These are phyloP conservation scores for Bathelium albidoporum DNA, from an alignment of 495 filamentous ascomycete genomes.

Conservation along the genomic window DNA sequence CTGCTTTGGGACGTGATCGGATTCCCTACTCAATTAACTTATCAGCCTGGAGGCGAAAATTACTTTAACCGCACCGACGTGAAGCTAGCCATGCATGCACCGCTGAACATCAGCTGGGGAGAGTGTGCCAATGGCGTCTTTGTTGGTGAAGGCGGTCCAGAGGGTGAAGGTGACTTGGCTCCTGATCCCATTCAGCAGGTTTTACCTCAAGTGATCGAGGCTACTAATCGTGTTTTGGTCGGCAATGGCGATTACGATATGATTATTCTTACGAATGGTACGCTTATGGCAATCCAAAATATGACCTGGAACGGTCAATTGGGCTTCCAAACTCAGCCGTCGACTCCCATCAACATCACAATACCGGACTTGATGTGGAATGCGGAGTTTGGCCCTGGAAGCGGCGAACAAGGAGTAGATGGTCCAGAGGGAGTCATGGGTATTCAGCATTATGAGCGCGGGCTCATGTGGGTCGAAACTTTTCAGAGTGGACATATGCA, in stretches of 20 bases:
- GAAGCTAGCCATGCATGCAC: conserved; percentile 19
- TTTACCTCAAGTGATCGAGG: conserved; percentile 19
- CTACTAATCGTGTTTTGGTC: conserved; percentile 20
- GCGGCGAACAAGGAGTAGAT: conserved; percentile 14
- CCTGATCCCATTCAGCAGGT: conserved; percentile 25
- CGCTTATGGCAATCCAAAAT: conserved; percentile 21
- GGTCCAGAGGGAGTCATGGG: conserved; percentile 32
- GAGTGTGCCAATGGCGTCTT: conserved; percentile 17
- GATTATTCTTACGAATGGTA: conserved; percentile 17
- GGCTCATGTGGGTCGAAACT: conserved; percentile 14
- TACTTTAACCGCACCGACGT: conserved; percentile 22
- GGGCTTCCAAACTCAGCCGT: conserved; percentile 17
- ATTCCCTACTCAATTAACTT: conserved; percentile 1
- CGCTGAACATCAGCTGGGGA: conserved; percentile 15
- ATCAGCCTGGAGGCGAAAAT: conserved; percentile 16
- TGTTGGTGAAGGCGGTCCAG: conserved; percentile 15
- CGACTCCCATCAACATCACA: conserved; percentile 15
- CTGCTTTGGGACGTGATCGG: not conserved
- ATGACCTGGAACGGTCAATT: conserved; percentile 19
- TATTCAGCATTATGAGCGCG: conserved; percentile 28
- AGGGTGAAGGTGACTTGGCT: conserved; percentile 20
- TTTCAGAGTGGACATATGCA: not conserved
- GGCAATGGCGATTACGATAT: conserved; percentile 21
- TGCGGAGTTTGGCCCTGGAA: conserved; percentile 11
- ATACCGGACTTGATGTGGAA: conserved; percentile 21